phyloP scores from a whole-genome alignment of 1,284 basidiomycete genomes.

The Xerocomus alliaceus region DNA sequence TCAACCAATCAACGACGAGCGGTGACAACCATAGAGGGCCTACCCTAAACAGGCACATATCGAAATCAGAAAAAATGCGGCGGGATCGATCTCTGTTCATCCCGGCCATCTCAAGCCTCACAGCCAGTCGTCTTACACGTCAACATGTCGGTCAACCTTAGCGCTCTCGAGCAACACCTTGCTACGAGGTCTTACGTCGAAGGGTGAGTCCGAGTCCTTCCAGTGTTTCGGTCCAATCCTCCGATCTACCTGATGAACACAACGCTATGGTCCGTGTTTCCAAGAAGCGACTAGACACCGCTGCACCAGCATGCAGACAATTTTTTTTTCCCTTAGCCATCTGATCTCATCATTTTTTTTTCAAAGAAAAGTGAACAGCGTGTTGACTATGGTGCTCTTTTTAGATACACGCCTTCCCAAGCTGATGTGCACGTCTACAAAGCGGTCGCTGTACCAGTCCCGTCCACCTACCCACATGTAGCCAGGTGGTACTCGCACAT shows the following conservation, averaged over 20 bases:
- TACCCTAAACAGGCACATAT: conserved; percentile 41
- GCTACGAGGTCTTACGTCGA: conserved; percentile 87
- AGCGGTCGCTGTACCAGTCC: conserved; percentile 69
- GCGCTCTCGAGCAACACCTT: conserved; percentile 86
- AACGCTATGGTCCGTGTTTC: conserved; percentile 99
- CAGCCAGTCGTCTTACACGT: conserved; percentile 23
- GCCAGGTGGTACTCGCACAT: conserved; percentile 97
- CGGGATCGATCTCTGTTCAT: conserved; percentile 39
- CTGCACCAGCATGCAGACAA: conserved; percentile 83
- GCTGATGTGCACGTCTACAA: conserved; percentile 97
- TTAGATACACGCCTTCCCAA: conserved; percentile 92
- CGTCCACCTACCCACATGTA: conserved; percentile 76
- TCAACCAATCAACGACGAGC: conserved; percentile 21
- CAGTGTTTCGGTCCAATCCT: conserved; percentile 31
- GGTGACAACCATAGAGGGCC: conserved; percentile 16
- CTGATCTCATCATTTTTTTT: conserved; percentile 62
- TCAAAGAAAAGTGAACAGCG: conserved; percentile 6
- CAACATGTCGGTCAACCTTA: conserved; percentile 75
- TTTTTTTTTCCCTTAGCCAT: conserved; percentile 72
- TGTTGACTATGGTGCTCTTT: conserved; percentile 21
- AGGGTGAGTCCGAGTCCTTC: conserved; percentile 69
- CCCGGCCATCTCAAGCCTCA: conserved; percentile 36
- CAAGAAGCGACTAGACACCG: conserved; percentile 98
- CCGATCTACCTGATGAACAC: conserved; percentile 69
- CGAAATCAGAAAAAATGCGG: conserved; percentile 25